Conservation (phyloP, 2,329 filamentous ascomycete species). For the Sarocladium strictum region DNA sequence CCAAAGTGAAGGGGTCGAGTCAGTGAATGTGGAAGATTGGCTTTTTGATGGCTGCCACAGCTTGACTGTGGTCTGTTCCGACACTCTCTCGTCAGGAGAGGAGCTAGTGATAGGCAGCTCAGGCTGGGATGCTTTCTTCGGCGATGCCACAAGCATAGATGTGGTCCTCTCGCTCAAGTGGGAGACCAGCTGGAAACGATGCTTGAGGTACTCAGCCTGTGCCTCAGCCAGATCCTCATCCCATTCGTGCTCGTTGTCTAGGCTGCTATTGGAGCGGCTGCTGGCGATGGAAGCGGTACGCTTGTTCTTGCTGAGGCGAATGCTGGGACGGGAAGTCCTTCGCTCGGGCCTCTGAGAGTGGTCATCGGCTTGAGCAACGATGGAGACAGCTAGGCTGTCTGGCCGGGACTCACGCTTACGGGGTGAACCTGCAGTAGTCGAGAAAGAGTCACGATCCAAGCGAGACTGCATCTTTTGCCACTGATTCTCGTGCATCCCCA, state of each 20-base stretch:
- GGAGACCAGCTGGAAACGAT: conserved; percentile 3
- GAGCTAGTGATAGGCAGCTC: not conserved
- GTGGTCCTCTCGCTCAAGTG: conserved; percentile 1
- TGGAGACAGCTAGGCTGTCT: conserved; percentile 5
- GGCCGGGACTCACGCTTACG: conserved; percentile 25
- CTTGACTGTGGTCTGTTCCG: not conserved
- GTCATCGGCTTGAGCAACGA: conserved; percentile 8
- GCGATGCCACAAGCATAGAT: not conserved
- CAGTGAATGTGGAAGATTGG: not conserved
- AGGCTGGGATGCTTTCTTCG: not conserved
- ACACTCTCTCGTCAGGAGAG: not conserved
- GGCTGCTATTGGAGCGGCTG: not conserved
- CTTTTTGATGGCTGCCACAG: not conserved
- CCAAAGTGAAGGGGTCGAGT: conserved; percentile 2
- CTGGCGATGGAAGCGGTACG: not conserved
- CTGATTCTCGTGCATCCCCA: conserved; percentile 52
- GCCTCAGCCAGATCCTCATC: conserved; percentile 4
- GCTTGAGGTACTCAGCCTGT: conserved; percentile 9
- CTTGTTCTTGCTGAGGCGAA: conserved; percentile 3
- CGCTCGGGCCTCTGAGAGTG: not conserved
- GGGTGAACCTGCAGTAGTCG: conserved; percentile 31
- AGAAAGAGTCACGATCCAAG: conserved; percentile 39
- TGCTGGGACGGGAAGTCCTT: conserved; percentile 2
- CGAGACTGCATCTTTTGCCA: conserved; percentile 50
- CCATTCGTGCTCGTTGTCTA: conserved; percentile 5